Evolutionary conservation across 1,139 yeast genomes (phyloP).

Genomic region (Suhomyces kunorum): DNA sequence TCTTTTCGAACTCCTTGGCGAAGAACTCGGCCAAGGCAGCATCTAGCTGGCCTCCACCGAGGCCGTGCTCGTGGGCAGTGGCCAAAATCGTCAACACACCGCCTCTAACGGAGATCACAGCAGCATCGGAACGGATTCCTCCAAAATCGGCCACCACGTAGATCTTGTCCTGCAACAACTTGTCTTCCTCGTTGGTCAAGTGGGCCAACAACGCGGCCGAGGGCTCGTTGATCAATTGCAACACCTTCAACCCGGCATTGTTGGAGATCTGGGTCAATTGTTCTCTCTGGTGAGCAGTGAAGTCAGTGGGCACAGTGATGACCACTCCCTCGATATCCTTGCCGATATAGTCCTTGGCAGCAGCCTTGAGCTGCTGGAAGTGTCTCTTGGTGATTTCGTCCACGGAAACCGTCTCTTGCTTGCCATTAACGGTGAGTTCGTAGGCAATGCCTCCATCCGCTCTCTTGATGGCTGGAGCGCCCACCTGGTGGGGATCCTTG

Average conservation of each 20-base stretch:
- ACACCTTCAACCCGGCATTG: constrained; percentile 74
- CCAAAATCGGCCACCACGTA: constrained; percentile 96
- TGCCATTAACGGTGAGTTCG: constrained; percentile 53
- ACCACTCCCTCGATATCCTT: constrained; percentile 79
- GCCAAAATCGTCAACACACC: constrained; percentile 89
- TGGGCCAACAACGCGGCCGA: constrained; percentile 88
- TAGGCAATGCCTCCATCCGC: constrained; percentile 71
- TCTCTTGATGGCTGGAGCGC: constrained; percentile 72
- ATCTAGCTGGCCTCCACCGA: constrained; percentile 90
- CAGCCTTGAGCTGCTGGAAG: constrained; percentile 73
- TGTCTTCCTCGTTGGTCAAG: constrained; percentile 54
- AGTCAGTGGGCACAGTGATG: constrained; percentile 88
- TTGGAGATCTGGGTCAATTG: constrained; percentile 63
- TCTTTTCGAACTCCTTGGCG: constrained; percentile 93
- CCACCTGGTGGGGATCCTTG: constrained; percentile 51
- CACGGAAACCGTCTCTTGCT: constrained; percentile 54
- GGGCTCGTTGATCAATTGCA: constrained; percentile 92
- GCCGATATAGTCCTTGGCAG: constrained; percentile 94
- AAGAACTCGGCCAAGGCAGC: constrained; percentile 77
- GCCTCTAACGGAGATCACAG: constrained; percentile 89
- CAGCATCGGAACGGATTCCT: constrained; percentile 95
- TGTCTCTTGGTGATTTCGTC: constrained; percentile 85
- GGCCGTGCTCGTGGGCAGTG: constrained; percentile 76
- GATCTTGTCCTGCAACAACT: constrained; percentile 67
- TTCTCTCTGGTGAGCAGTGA: constrained; percentile 68